Evolutionary conservation across 371 early-diverging fungal genomes (phyloP).

Genomic region (Haplosporangium sp.): DNA sequence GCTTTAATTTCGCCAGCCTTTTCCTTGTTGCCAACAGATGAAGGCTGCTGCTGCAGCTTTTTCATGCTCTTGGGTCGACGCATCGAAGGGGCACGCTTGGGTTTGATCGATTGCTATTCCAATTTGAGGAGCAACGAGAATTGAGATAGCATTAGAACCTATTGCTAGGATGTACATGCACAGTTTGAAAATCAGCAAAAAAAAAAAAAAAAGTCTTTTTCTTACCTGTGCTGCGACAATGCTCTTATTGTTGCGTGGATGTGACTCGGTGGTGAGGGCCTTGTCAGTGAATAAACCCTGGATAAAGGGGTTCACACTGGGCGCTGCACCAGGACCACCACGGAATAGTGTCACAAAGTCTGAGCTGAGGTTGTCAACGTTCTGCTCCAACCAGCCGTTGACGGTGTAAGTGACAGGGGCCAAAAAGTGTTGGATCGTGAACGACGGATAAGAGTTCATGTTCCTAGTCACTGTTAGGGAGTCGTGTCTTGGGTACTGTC

Average conservation of each 20-base stretch:
- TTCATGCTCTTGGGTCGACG: slow-evolving; percentile 59
- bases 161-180: too few species aligned
- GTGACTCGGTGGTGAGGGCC: slow-evolving; percentile 83
- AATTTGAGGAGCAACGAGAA: too few species aligned
- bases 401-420: slow-evolving; percentile 77
- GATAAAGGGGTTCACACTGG: slow-evolving; percentile 82
- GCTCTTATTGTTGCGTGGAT: slow-evolving; percentile 80
- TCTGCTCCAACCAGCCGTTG: slow-evolving; percentile 76
- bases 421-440: slow-evolving; percentile 83
- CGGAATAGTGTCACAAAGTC: slow-evolving; percentile 89
- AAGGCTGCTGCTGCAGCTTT: slow-evolving; percentile 36
- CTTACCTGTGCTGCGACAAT: slow-evolving; percentile 74
- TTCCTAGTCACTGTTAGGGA: slow-evolving; percentile 42
- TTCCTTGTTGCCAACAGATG: slow-evolving; percentile 18
- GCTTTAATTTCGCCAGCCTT: slow-evolving; percentile 17
- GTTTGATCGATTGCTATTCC: slow-evolving; percentile 73
- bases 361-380: slow-evolving; percentile 77
- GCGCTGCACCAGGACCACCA: slow-evolving; percentile 60
- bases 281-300: slow-evolving; percentile 83
- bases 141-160: too few species aligned
- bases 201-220: not conserved
- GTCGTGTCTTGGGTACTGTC: slow-evolving; percentile 47
- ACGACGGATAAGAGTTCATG: slow-evolving; percentile 60
- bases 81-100: slow-evolving; percentile 79
- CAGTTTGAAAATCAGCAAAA: not conserved